Base-by-base conservation (phyloP, 495 filamentous ascomycete species). In the Talaromyces stipitatus region DNA sequence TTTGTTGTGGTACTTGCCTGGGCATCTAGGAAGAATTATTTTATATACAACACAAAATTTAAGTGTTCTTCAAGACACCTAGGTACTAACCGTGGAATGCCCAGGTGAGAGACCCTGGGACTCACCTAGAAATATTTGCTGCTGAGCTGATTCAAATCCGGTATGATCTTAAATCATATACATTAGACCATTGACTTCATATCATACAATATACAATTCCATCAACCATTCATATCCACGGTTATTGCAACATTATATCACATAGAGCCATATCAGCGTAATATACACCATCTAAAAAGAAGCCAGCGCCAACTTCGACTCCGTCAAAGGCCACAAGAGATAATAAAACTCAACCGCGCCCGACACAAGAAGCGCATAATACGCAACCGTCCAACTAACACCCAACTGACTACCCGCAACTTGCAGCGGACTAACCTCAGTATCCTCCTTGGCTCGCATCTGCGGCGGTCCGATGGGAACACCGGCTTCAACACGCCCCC, bases 311-410 rank as follows among this genome's bases (percentile, higher is more conserved):
- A 73, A 58, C 51, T 69, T 58, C 26, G 66, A 79, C 65, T 88
- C 80, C 0, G 91, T 95, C 69, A 95, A 72, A n/a, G 72, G 67
- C 80, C 86, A 95, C 46, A 97, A 64, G 28, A 76, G 64, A 61
- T 63, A 77, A 57, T 80, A 90, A 72, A 90, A 98, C 1, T 77
- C 73, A 30, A 83, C 66, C 0, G 87, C 86, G 4, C 94, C 94
- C 2, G 65, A 77, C 12, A 92, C 71, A 0, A 97, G 72, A 28
- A 95, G 65, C 3, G 73, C 51, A 69, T 96, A 96, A 65, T 96
- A 97, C 6, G 73, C 77, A 22, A 90, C 71, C 4, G 87, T 88
- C 91, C 89, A 95, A 1, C 61, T 68, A 45, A 85, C 46, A 18
- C 69, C 60, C 46, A 83, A 58, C 36, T 62, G 55, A 10, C 53